Percentiles rank a stretch among this genome's conserved stretches.
Conservation (phyloP, 495 filamentous ascomycete species). For the Emericellopsis terricola region DNA sequence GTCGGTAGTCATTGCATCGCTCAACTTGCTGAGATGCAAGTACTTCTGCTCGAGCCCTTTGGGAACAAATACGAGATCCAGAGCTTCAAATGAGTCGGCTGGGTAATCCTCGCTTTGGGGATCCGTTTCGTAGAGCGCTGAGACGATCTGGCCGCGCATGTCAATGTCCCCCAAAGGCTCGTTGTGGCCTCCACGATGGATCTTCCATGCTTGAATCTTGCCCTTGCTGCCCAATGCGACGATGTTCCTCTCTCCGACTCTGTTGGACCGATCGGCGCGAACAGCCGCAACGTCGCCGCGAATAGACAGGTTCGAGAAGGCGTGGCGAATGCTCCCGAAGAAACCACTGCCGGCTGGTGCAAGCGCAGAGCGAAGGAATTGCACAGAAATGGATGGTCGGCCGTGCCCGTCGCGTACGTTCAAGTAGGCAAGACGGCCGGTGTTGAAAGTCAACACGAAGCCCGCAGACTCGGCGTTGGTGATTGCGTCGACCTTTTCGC, state of each 20-base stretch:
- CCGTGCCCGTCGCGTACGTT: slow-evolving; percentile 72
- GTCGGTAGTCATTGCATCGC: slow-evolving; percentile 17
- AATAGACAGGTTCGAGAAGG: slow-evolving; percentile 41
- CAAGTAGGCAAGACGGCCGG: slow-evolving; percentile 70
- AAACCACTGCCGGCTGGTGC: slow-evolving; percentile 37
- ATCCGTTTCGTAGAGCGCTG: slow-evolving; percentile 15
- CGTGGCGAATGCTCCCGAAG: slow-evolving; percentile 59
- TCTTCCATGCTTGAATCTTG: slow-evolving; percentile 64
- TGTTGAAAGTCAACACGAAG: slow-evolving; percentile 66
- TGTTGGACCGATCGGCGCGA: slow-evolving; percentile 43
- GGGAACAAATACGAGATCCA: slow-evolving; percentile 30
- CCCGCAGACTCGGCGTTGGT: slow-evolving; percentile 68
- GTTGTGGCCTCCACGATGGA: slow-evolving; percentile 61
- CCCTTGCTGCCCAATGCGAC: slow-evolving; percentile 59
- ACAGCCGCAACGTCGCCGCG: slow-evolving; percentile 65
- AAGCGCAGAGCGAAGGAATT: slow-evolving; percentile 47
- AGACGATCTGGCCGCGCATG: slow-evolving; percentile 14
- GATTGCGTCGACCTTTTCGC: slow-evolving; percentile 60
- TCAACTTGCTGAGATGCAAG: slow-evolving; percentile 21
- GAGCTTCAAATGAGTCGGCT: slow-evolving; percentile 24
- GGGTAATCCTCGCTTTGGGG: slow-evolving; percentile 6
- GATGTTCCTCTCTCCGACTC: slow-evolving; percentile 70
- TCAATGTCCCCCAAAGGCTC: slow-evolving; percentile 32
- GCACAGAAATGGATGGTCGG: slow-evolving; percentile 54
- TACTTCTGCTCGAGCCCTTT: slow-evolving; percentile 21